Base-by-base conservation (phyloP, 2,329 filamentous ascomycete species). In the Colletotrichum sp. region DNA sequence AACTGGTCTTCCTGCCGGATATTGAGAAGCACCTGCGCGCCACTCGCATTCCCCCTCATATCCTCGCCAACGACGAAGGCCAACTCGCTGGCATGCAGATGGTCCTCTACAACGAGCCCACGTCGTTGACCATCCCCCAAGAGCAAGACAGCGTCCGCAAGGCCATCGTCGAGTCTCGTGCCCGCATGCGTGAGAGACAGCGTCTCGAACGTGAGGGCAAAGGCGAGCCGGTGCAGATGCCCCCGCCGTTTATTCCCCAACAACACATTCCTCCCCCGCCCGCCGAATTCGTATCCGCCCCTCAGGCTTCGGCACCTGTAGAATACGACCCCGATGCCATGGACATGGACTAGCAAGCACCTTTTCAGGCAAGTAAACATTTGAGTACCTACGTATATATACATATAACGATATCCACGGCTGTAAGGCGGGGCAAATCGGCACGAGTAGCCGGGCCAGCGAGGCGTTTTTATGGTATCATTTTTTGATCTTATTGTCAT, bases 51-150 rank as follows among this genome's bases (percentile, higher is more conserved):
- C 89, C 96, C 8, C 87, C 89, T 79, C 90, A 93, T 21, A 83
- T 98, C 36, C 85, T 96, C 5, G 88, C 90, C 81, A 88, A 90
- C 82, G 82, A 85, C 68, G 87, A 91, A 6, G 88, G 89, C 76
- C 87, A 91, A 80, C 84, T 91, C 44, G 91, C 89, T 6, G 89
- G 89, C 78, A 92, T 91, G 92, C 87, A 97, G 90, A 83, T 99
- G 77, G 94, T 99, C 18, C 90, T 99, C 49, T 99, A 99, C 85
- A 91, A 89, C 77, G 92, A 97, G 66, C 96, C 96, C 8, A 89
- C 90, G 64, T 96, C 95, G 18, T 84, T 98, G 78, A 93, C 92
- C 0, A 90, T 98, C 24, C 92, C 95, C 1, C 90, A 92, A 82
- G 93, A 95, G 78, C 90, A 93, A 34, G 94, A 96, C 83, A 93